Conservation (phyloP, 805 yeast species). For the Wickerhamiella hasegawae region DNA sequence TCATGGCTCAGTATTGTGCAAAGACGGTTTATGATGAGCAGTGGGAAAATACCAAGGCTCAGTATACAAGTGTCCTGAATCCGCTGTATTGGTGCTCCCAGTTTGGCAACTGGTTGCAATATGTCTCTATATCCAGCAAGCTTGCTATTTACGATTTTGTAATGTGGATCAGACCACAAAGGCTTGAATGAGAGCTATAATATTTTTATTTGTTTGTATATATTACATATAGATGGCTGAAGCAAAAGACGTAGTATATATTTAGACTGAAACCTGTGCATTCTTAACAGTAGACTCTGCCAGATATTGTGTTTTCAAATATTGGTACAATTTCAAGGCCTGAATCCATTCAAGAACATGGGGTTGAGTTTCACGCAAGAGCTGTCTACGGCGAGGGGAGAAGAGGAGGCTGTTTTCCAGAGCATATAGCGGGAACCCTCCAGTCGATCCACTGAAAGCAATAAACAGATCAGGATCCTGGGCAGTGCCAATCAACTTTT, state of each 20-base stretch:
- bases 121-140: background rate
- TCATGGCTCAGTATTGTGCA: constrained; percentile 85
- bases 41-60: constrained; percentile 22
- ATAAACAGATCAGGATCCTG: constrained; percentile 5
- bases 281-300: no score
- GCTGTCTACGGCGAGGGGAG: constrained; percentile 5
- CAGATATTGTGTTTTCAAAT: background rate
- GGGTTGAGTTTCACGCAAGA: background rate
- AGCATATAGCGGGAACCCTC: constrained; percentile 5
- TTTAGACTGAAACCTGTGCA: no score
- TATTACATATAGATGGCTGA: background rate
- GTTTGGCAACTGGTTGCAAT: background rate
- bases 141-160: background rate
- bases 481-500: background rate
- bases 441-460: constrained; percentile 1
- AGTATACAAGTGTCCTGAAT: no score
- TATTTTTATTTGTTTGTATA: no score
- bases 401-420: constrained; percentile 1
- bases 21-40: constrained; percentile 58
- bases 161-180: background rate
- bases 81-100: background rate
- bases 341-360: constrained; percentile 4
- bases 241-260: background rate
- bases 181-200: no score
- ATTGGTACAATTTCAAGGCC: constrained; percentile 4